Percentiles rank a stretch among this genome's conserved stretches.
Evolutionary conservation across 208 protist species (phyloP).

Genomic region (Hexamita inflata): DNA sequence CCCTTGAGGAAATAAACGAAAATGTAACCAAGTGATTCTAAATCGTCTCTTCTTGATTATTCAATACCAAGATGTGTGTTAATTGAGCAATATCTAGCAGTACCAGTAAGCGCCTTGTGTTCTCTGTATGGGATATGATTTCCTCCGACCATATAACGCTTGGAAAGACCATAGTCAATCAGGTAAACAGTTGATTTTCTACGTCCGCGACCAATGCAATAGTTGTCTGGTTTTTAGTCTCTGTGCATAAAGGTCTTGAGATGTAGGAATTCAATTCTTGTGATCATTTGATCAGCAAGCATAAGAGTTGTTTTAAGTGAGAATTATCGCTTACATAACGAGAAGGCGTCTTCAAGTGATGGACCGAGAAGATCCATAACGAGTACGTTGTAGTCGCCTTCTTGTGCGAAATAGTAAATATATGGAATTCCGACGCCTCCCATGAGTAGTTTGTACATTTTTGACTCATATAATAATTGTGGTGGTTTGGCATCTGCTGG

Average conservation of each 20-base stretch:
- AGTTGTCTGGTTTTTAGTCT: constrained; percentile 92
- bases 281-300: constrained; percentile 86
- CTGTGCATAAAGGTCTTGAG: constrained; percentile 85
- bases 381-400: constrained; percentile 89
- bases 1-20: constrained; percentile 97
- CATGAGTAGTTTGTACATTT: constrained; percentile 66
- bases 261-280: constrained; percentile 86
- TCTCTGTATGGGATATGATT: constrained; percentile 97
- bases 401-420: constrained; percentile 73
- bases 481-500: constrained; percentile 66
- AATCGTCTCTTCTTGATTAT: constrained; percentile 77
- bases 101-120: constrained; percentile 94
- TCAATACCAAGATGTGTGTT: constrained; percentile 96
- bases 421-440: constrained; percentile 74
- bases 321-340: constrained; percentile 63
- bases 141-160: constrained; percentile 88
- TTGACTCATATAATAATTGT: constrained; percentile 88
- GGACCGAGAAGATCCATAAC: constrained; percentile 94
- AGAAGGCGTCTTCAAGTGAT: constrained; percentile 88
- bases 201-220: constrained; percentile 77
- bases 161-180: constrained; percentile 96
- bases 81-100: constrained; percentile 92
- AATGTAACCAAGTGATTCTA: constrained; percentile 92
- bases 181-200: constrained; percentile 66
- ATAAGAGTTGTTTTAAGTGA: constrained; percentile 90